phyloP scores from a whole-genome alignment of 1,139 yeast species.

The Debaryomyces fabryi region DNA sequence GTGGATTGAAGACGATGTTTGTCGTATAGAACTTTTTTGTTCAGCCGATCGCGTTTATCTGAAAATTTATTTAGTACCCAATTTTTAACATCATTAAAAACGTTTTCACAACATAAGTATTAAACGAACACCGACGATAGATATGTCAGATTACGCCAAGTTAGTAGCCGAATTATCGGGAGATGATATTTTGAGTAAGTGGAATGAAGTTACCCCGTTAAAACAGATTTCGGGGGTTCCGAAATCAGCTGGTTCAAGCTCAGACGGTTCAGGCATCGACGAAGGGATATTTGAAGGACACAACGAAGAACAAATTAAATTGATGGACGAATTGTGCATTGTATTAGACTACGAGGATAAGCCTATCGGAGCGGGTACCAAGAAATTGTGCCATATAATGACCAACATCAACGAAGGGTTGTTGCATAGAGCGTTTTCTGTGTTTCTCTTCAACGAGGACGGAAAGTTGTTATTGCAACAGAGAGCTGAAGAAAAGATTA shows the following conservation, averaged over 20 bases:
- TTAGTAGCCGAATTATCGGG: slow-evolving; percentile 55
- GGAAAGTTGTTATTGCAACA: slow-evolving; percentile 83
- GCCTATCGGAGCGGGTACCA: slow-evolving; percentile 93
- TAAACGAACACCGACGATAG: background rate
- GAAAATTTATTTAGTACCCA: slow-evolving; percentile 7
- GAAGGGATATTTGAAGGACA: slow-evolving; percentile 70
- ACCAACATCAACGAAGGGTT: slow-evolving; percentile 81
- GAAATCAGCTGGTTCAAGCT: slow-evolving; percentile 34
- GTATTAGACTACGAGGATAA: slow-evolving; percentile 84
- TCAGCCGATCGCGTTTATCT: slow-evolving; percentile 5
- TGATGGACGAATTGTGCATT: slow-evolving; percentile 97
- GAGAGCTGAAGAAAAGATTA: slow-evolving; percentile 94
- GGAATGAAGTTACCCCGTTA: slow-evolving; percentile 67
- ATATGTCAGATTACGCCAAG: slow-evolving; percentile 40
- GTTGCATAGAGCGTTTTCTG: slow-evolving; percentile 94
- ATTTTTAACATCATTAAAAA: background rate
- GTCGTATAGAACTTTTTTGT: background rate
- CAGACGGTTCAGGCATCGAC: slow-evolving; percentile 22
- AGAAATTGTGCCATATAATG: slow-evolving; percentile 91
- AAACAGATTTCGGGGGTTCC: slow-evolving; percentile 51
- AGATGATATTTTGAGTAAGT: slow-evolving; percentile 53
- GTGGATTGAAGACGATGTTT: background rate
- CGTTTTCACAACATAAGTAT: background rate
- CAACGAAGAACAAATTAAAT: slow-evolving; percentile 88
- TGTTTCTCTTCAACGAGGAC: slow-evolving; percentile 80